Evolutionary conservation across 2,329 filamentous ascomycete species (phyloP).

Genomic region (Xylariales sp.): DNA sequence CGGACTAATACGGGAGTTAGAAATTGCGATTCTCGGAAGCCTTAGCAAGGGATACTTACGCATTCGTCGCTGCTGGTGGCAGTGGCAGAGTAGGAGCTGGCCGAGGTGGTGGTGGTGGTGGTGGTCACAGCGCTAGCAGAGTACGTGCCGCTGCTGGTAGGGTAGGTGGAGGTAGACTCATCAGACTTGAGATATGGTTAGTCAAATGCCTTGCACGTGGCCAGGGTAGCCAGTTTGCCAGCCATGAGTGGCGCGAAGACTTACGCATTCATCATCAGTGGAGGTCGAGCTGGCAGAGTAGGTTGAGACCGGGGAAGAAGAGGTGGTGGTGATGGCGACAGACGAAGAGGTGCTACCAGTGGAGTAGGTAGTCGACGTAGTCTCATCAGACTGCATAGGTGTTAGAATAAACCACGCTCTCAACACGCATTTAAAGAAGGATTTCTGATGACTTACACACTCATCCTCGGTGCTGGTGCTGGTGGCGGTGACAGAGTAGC

Average conservation of each 20-base stretch:
- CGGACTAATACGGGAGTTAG: neutral
- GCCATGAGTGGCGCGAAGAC: neutral
- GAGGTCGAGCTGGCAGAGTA: neutral
- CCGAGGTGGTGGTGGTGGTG: neutral
- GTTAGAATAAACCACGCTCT: too few species aligned
- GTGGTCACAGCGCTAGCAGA: too few species aligned
- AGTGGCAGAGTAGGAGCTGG: neutral
- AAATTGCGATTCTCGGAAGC: too few species aligned
- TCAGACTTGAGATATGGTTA: neutral
- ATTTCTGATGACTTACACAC: too few species aligned
- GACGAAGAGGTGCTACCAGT: neutral
- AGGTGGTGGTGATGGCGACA: neutral
- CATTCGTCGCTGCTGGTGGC: neutral
- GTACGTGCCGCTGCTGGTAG: neutral
- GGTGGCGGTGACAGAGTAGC: too few species aligned
- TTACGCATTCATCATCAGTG: slow-evolving; percentile 6
- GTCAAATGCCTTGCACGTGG: too few species aligned
- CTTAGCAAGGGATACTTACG: too few species aligned
- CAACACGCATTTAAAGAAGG: too few species aligned
- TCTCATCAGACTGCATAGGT: too few species aligned
- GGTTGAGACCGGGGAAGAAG: neutral
- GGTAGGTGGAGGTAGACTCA: neutral
- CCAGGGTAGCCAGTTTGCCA: neutral
- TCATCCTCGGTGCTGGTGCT: too few species aligned
- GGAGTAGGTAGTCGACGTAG: neutral